Evolutionary conservation across 140 eudicot genomes (phyloP), one percentile per base, ranked within the genome.

Genomic region (Stevia rebaudiana): DNA sequence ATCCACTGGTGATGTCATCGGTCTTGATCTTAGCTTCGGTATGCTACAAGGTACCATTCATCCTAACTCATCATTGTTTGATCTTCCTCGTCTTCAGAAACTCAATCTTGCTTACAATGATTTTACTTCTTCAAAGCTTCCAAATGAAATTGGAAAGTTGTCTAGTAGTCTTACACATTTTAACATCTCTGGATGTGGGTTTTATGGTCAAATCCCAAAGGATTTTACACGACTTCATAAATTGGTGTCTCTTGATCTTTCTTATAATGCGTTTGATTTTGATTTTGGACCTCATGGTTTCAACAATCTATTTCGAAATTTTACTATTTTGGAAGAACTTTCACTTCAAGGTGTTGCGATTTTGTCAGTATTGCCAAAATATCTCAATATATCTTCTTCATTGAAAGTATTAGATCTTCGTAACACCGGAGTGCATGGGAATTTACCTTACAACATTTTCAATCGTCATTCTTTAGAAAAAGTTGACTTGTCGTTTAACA

Each of bases 51-150:
- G 83, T 39, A 35, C 39, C 58, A 61, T 83, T 12, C 51, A 57
- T 25, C 50, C 77, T 9, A 77, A 70, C 67, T 77, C 75, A 31
- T 21, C 73, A 47, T 68, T 83, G 52, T 80, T 80, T 57, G 6
- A 61, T 10, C 75, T 83, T 30, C 52, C 79, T 55, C 75, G 18
- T 25, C 81, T 83, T 43, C 66, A 56, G 52, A 57, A 0, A 15
- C 83, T 83, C 60, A 58, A 77, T 53, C 79, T 83, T 48, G 74
- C 78, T 49, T 64, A 0, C 22, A 77, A 77, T 52, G 62, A 73
- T 61, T 51, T 76, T 31, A 8, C 23, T 10, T 1, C 0, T 10
- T 67, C 80, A 18, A 33, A 8, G 1, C 24, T 79, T 43, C 43
- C 81, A 8, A 42, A 5, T 21, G 52, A 54, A 1, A 39, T 82